These are phyloP conservation scores for Pestalotiopsis sp. DNA, from an alignment of 2,329 filamentous ascomycete species.

Conservation along the genomic window DNA sequence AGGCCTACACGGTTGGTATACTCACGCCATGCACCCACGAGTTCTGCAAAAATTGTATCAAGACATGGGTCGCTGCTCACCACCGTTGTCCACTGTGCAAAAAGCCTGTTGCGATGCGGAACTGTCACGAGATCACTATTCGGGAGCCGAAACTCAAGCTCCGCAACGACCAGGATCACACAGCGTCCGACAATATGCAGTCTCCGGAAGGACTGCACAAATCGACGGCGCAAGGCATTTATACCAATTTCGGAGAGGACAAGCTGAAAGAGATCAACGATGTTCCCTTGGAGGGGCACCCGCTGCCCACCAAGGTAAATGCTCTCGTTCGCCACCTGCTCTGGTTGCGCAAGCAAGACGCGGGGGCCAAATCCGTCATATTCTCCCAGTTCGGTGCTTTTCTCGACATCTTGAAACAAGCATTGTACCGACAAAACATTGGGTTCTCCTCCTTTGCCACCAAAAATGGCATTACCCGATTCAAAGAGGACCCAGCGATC, in stretches of 20 bases:
- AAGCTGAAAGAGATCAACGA: conserved; percentile 80
- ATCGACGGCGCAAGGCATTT: conserved; percentile 57
- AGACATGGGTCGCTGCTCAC: conserved; percentile 73
- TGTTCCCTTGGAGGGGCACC: conserved; percentile 71
- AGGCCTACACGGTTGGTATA: conserved; percentile 74
- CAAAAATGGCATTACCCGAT: conserved; percentile 69
- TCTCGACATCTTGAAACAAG: conserved; percentile 69
- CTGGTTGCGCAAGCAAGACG: conserved; percentile 82
- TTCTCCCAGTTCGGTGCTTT: conserved; percentile 78
- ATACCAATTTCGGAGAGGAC: conserved; percentile 71
- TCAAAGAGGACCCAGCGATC: conserved; percentile 71
- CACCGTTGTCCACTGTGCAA: conserved; percentile 87
- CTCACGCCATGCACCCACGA: conserved; percentile 89
- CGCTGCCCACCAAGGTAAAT: conserved; percentile 90
- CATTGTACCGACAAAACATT: conserved; percentile 73
- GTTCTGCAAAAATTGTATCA: conserved; percentile 88
- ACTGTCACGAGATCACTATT: conserved; percentile 84
- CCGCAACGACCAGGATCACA: conserved; percentile 53
- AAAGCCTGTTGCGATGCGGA: conserved; percentile 59
- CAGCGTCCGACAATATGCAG: neutral
- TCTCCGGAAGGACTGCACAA: conserved; percentile 11
- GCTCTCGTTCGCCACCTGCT: conserved; percentile 78
- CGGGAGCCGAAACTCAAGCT: conserved; percentile 75
- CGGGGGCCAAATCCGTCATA: conserved; percentile 87
- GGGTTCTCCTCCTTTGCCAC: conserved; percentile 71